Conservation (phyloP, 202 grass and related monocot genomes). For the Musa balbisiana region DNA sequence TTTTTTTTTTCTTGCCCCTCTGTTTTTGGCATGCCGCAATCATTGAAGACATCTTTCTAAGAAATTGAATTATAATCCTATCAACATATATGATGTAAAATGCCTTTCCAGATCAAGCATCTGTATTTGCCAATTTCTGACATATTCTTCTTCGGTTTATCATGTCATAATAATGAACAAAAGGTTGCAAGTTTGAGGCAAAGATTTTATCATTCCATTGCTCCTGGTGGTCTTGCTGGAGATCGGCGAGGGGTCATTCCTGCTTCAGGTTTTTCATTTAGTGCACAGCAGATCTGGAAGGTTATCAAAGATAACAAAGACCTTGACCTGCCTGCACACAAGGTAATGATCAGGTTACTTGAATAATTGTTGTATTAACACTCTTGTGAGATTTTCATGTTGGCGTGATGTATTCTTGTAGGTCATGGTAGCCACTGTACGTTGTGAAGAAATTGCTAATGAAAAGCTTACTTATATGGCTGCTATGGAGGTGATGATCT, state of each 20-base stretch:
- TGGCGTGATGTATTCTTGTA: slow-evolving; percentile 9
- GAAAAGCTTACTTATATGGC: slow-evolving; percentile 77
- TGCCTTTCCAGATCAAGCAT: background rate
- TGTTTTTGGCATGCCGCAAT: background rate
- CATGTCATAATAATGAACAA: slow-evolving; percentile 29
- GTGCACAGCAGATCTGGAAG: slow-evolving; percentile 37
- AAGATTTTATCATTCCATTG: slow-evolving; percentile 90
- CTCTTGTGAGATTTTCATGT: background rate
- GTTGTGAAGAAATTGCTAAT: slow-evolving; percentile 94
- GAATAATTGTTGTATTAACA: slow-evolving; percentile 13
- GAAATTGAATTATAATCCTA: background rate
- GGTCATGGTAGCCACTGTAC: slow-evolving; percentile 99
- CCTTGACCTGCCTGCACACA: slow-evolving; percentile 33
- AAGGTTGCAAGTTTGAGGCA: slow-evolving; percentile 82
- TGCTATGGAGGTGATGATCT: slow-evolving; percentile 61
- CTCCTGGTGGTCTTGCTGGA: slow-evolving; percentile 33
- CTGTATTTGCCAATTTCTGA: background rate
- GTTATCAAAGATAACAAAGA: slow-evolving; percentile 36
- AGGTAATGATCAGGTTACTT: slow-evolving; percentile 22
- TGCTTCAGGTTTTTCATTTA: slow-evolving; percentile 39
- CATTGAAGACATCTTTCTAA: background rate
- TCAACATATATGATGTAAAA: background rate
- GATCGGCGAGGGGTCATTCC: slow-evolving; percentile 30
- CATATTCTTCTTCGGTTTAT: background rate
- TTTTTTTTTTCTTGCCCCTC: background rate